These are phyloP conservation scores for Solanum appendiculatum DNA, from an alignment of 257 asterid species.

Conservation along the genomic window DNA sequence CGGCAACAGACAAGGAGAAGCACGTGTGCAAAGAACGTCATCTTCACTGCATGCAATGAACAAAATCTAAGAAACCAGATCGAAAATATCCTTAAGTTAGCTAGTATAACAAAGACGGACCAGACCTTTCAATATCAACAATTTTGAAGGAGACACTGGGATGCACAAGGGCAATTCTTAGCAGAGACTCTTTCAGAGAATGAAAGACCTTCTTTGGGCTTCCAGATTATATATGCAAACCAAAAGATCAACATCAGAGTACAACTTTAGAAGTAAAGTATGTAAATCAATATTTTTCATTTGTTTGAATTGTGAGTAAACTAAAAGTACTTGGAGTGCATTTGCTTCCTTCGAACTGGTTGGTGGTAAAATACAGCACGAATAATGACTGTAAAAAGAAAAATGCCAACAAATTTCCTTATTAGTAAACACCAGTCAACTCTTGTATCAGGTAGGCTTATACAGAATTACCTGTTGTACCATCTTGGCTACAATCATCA, in stretches of 20 bases:
- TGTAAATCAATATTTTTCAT: background rate
- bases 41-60: constrained; percentile 43
- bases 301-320: background rate
- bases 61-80: constrained; percentile 2
- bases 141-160: constrained; percentile 55
- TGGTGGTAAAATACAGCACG: background rate
- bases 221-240: constrained; percentile 15
- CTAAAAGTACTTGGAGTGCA: background rate
- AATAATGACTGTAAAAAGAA: background rate
- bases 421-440: background rate
- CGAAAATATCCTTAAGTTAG: constrained; percentile 8
- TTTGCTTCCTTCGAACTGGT: background rate
- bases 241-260: constrained; percentile 14
- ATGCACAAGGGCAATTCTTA: constrained; percentile 72
- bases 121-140: constrained; percentile 74
- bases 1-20: background rate
- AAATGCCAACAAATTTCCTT: constrained; percentile 11
- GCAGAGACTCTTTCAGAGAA: constrained; percentile 53
- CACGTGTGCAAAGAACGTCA: constrained; percentile 49
- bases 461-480: constrained; percentile 60
- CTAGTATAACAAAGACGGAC: constrained; percentile 27
- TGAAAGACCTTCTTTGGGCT: constrained; percentile 77
- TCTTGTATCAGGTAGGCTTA: background rate
- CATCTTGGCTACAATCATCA: constrained; percentile 59
- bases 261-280: background rate